These are phyloP conservation scores for Phytophthora tubulina DNA, from an alignment of 352 stramenopile genomes.

Conservation along the genomic window DNA sequence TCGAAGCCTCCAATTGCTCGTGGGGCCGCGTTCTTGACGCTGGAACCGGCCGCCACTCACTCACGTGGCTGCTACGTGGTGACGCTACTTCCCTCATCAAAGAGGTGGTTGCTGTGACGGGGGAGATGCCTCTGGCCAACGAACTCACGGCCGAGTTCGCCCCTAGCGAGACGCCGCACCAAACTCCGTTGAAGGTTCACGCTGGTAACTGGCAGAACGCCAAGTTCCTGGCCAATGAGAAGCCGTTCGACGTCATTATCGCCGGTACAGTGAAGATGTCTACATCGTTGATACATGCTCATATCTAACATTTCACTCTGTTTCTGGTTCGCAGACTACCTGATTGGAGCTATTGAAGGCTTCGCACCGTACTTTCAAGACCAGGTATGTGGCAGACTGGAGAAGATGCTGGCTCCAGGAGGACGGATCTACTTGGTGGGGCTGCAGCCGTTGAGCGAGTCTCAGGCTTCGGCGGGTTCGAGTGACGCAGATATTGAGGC, in stretches of 20 bases:
- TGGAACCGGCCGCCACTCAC: constrained; percentile 90
- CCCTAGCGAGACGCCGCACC: constrained; percentile 37
- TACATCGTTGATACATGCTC: constrained; percentile 3
- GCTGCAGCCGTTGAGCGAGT: constrained; percentile 88
- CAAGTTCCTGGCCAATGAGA: constrained; percentile 66
- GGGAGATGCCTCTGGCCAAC: constrained; percentile 64
- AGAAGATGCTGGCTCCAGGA: constrained; percentile 75
- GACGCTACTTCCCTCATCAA: constrained; percentile 37
- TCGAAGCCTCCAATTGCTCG: constrained; percentile 20
- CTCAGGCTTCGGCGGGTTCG: constrained; percentile 28
- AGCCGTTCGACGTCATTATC: constrained; percentile 82
- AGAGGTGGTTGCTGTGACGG: constrained; percentile 77
- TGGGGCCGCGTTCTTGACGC: constrained; percentile 89
- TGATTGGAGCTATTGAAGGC: constrained; percentile 93
- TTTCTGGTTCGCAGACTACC: constrained; percentile 73
- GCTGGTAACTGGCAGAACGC: constrained; percentile 81
- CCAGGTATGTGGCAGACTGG: constrained; percentile 70
- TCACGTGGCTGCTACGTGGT: constrained; percentile 82
- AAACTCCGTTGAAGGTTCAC: constrained; percentile 52
- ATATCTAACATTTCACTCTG: background rate
- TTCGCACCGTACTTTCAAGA: constrained; percentile 93
- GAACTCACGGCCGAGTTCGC: constrained; percentile 53
- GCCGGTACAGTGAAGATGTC: constrained; percentile 44
- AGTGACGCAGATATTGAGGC: constrained; percentile 42
- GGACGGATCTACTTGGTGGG: constrained; percentile 92